A percentile compares a stretch with the other conserved stretches of the same genome.
phyloP scores from a whole-genome alignment of 2,329 filamentous ascomycete species.

The Neobulgaria alba region DNA sequence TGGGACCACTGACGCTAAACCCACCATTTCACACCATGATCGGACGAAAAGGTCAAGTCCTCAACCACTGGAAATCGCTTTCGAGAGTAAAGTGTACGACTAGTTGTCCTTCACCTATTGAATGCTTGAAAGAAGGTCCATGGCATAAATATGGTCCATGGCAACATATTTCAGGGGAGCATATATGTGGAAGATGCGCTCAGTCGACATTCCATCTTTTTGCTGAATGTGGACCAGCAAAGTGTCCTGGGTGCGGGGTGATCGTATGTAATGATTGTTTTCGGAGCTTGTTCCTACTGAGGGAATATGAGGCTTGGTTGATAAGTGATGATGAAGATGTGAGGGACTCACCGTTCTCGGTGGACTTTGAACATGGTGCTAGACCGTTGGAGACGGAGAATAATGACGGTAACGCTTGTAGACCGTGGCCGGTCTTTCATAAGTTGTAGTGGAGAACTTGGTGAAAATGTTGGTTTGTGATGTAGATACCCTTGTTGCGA shows the following conservation, averaged over 20 bases:
- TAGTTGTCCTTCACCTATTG: slow-evolving; percentile 4
- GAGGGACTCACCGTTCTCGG: slow-evolving; percentile 8
- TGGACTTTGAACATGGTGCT: slow-evolving; percentile 6
- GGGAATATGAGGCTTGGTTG: slow-evolving; percentile 16
- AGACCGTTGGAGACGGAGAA: background rate
- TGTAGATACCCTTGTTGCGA: background rate
- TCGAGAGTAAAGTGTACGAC: slow-evolving; percentile 8
- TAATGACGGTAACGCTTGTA: background rate
- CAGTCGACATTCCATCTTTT: slow-evolving; percentile 18
- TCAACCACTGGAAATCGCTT: slow-evolving; percentile 19
- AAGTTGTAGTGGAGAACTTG: background rate
- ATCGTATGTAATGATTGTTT: slow-evolving; percentile 18
- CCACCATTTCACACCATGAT: slow-evolving; percentile 15
- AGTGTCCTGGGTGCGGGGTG: slow-evolving; percentile 16
- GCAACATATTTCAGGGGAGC: slow-evolving; percentile 15
- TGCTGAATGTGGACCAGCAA: slow-evolving; percentile 15
- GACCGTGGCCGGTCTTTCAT: background rate
- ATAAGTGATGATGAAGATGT: slow-evolving; percentile 4
- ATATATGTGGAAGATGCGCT: slow-evolving; percentile 18
- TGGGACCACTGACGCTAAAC: slow-evolving; percentile 15
- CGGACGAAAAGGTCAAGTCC: slow-evolving; percentile 12
- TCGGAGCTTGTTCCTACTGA: slow-evolving; percentile 14
- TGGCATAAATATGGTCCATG: slow-evolving; percentile 19
- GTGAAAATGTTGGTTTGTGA: background rate
- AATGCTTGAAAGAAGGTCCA: slow-evolving; percentile 8